Percentiles rank a stretch among this genome's conserved stretches.
phyloP scores from a whole-genome alignment of 73 alveolate species.

The Loxodes magnus region DNA sequence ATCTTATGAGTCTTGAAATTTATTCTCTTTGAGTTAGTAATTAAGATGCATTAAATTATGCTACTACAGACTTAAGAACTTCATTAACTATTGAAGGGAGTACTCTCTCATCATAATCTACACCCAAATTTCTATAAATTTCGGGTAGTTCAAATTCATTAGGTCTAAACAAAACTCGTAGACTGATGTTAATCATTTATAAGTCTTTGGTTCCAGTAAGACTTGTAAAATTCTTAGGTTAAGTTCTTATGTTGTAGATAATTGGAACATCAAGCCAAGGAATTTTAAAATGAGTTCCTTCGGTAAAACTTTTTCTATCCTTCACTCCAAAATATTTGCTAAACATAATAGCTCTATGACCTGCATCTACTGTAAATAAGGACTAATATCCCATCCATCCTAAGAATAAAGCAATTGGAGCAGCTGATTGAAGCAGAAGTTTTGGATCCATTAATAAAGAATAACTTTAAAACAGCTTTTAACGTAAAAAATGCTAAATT shows the following conservation, averaged over 20 bases:
- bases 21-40: constrained; percentile 74
- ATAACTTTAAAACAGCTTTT: no score
- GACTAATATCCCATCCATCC: no score
- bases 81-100: constrained; percentile 91
- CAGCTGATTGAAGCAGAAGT: no score
- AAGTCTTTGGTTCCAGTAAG: constrained; percentile 82
- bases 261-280: constrained; percentile 93
- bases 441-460: no score
- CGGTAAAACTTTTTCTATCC: constrained; percentile 27
- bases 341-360: constrained; percentile 64
- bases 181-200: constrained; percentile 77
- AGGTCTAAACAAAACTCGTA: constrained; percentile 91
- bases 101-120: constrained; percentile 88
- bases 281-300: constrained; percentile 86
- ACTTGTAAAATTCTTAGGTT: constrained; percentile 60
- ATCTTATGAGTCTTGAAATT: constrained; percentile 53
- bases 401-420: no score
- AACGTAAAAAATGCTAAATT: no score
- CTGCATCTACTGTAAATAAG: constrained; percentile 70
- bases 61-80: constrained; percentile 71
- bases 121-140: constrained; percentile 74
- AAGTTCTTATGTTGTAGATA: constrained; percentile 75
- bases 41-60: constrained; percentile 57
- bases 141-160: constrained; percentile 60
- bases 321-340: constrained; percentile 48